Evolutionary conservation across 331 rosid genomes (phyloP), one percentile per base, ranked within the genome.

Genomic region (Dryas integrifolia): DNA sequence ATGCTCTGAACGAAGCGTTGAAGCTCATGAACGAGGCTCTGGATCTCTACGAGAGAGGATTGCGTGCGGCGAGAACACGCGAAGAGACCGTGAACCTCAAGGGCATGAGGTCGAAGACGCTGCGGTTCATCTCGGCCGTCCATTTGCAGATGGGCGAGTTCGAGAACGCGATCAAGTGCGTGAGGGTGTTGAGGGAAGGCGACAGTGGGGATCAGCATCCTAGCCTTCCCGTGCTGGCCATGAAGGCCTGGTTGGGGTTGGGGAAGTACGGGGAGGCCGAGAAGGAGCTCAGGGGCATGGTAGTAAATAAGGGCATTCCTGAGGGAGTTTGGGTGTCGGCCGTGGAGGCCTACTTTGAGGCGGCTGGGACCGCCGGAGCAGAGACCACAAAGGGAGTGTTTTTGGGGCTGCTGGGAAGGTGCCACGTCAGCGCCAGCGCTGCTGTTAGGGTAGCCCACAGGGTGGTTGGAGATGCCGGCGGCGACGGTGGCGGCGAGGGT

Each of bases 211-310:
- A 91, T 12, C 82, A 79, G 52, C 98, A 94, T 66, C 98, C 96
- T 9, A 94, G 98, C 69, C 72, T 94, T 15, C 81, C 96, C 3
- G 97, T 94, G 43, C 70, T 94, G 84, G 96, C 98, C 2, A 88
- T 94, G 92, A 91, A 91, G 73, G 98, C 95, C 18, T 94, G 95
- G 96, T 48, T 94, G 58, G 98, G 98, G 58, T 59, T 94, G 44
- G 88, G 89, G 65, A 89, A 86, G 73, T 77, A 84, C 39, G 85
- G 45, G 0, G 97, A 94, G 61, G 98, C 98, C 0, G 98, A 94
- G 91, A 91, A 81, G 79, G 98, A 94, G 85, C 76, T 94, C 76
- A 84, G 91, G 80, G 89, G 95, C 64, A 91, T 94, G 97, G 91
- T 88, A 24, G 83, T 88, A 14, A 86, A 80, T 45, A 74, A 82